phyloP scores from a whole-genome alignment of 768 basidiomycete species.

The Suillus bovinus region DNA sequence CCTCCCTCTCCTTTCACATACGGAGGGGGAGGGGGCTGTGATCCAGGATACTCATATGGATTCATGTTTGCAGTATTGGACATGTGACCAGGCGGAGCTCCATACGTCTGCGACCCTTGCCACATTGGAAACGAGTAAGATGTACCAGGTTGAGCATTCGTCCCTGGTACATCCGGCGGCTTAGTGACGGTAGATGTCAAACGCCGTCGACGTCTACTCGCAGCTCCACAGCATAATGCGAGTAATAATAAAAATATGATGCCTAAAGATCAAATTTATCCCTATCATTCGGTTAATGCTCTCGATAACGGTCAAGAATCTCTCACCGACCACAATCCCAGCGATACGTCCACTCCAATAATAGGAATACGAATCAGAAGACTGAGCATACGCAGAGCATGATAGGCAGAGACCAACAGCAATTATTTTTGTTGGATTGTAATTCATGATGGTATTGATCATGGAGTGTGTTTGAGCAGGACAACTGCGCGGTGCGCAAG shows the following conservation, averaged over 20 bases:
- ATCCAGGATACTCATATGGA: neutral
- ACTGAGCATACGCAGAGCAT: slow-evolving; percentile 17
- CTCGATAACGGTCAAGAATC: too few relatives aligned
- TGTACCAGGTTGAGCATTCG: neutral
- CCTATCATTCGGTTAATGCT: neutral
- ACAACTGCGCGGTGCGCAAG: too few relatives aligned
- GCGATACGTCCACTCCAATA: slow-evolving; percentile 22
- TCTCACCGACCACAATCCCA: slow-evolving; percentile 27
- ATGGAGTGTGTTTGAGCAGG: neutral
- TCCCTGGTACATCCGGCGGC: slow-evolving; percentile 2
- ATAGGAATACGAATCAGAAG: slow-evolving; percentile 7
- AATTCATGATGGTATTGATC: slow-evolving; percentile 1
- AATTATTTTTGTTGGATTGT: neutral
- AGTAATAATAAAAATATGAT: slow-evolving; percentile 13
- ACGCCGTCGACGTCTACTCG: slow-evolving; percentile 14
- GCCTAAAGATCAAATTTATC: slow-evolving; percentile 14
- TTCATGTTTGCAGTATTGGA: neutral
- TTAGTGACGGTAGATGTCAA: neutral
- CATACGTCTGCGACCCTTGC: slow-evolving; percentile 12
- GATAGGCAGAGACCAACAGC: slow-evolving; percentile 9
- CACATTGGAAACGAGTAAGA: slow-evolving; percentile 11
- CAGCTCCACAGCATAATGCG: slow-evolving; percentile 1
- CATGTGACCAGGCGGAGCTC: slow-evolving; percentile 3
- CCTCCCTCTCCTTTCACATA: neutral
- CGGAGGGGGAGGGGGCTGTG: slow-evolving; percentile 10